Base-by-base conservation (phyloP, 306 rosid genomes). In the Abrus precatorius region DNA sequence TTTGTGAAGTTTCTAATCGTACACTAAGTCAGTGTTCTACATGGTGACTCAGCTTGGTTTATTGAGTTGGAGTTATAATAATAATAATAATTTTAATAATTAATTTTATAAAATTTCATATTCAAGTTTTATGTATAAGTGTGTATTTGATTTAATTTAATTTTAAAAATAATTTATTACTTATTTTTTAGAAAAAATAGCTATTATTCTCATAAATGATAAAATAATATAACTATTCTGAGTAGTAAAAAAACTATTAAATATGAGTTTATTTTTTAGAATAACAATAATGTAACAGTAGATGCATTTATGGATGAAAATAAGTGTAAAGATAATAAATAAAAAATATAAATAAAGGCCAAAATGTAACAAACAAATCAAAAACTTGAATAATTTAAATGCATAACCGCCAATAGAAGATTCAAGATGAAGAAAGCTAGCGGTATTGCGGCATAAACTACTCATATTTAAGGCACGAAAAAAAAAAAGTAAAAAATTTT, bases 41-140 rank as follows among this genome's bases (percentile, higher is more conserved):
- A 6, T 36, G 53, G 73, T 36, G 10, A 30, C 29, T 49, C 9
- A 48, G 9, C 61, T 32, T 76, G 27, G 54, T 65, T 65, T 77
- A 40, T 27, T 77, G 54, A 27, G 32, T 65, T 77, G 9, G 6
- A 10, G 52, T 34, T 68, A 28, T 45, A 45, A 28, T 68, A 68
- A 28, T 68, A 11, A 47, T 45, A 27, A 52, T 67, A 20, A 41
- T 41, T 40, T 65, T 40, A 40, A 65, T 7, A 9, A 20, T 40
- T 65, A 5, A 4, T 11, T 66, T 66, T 55, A 55, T 55, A 20
- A 4, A 59, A 30, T 9, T 1, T 59, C n/a, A 1, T 59, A 9
- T 5, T n/a, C 38, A 3, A 9, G 7, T n/a, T 47, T 45, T 2
- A 2, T 44, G 4, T 27, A 28, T 67, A 67, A 64, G 11, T 38